Conservation (phyloP, 768 basidiomycete species). For the Phallus indusiatus region DNA sequence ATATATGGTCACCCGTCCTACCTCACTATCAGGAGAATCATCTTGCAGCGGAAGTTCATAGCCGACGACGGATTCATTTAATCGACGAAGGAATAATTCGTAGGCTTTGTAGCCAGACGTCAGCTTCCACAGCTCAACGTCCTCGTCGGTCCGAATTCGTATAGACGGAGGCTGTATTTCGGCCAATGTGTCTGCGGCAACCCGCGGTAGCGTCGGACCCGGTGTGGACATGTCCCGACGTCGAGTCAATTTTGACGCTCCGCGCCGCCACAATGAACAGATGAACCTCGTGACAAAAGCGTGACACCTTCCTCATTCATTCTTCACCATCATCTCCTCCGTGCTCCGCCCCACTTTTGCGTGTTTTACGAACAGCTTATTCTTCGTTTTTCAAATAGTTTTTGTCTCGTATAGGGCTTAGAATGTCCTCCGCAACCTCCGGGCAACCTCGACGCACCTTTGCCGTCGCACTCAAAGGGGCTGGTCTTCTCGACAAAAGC, state of each 20-base stretch:
- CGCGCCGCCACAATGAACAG: neutral
- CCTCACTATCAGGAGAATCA: constrained; percentile 26
- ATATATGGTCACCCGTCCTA: constrained; percentile 5
- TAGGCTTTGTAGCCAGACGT: constrained; percentile 69
- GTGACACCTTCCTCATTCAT: neutral
- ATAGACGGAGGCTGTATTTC: constrained; percentile 12
- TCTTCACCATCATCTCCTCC: neutral
- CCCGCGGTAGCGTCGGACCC: neutral
- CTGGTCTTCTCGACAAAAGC: constrained; percentile 6
- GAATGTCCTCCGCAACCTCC: constrained; percentile 8
- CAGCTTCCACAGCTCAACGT: constrained; percentile 62
- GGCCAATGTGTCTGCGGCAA: neutral
- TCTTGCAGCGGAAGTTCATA: constrained; percentile 37
- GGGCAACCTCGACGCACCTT: constrained; percentile 7
- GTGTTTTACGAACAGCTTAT: neutral
- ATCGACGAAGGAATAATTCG: constrained; percentile 59
- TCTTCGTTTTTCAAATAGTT: neutral
- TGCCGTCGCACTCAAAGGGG: constrained; percentile 2
- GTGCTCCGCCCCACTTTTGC: neutral
- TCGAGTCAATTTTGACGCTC: neutral
- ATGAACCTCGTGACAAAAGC: neutral
- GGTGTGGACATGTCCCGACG: neutral
- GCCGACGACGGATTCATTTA: constrained; percentile 73
- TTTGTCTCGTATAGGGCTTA: neutral
- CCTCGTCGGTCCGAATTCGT: constrained; percentile 57